These are phyloP conservation scores for Leccinellum albellum DNA, from an alignment of 768 basidiomycete genomes.

Conservation along the genomic window DNA sequence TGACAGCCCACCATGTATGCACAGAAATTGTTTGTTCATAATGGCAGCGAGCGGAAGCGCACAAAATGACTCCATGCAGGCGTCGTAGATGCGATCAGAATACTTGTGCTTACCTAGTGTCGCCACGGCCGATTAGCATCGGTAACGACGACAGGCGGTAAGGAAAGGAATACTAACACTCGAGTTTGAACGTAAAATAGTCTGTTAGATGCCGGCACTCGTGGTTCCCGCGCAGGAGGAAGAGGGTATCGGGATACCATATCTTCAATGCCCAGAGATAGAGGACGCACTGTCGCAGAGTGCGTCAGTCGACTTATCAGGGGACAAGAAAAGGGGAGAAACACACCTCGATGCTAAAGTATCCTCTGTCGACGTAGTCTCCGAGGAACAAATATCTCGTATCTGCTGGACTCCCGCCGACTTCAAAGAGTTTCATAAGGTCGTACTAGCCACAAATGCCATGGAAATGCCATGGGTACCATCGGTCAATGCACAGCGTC, in stretches of 20 bases:
- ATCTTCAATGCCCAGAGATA: conserved; percentile 99
- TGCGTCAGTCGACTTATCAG: background rate
- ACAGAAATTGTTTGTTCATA: conserved; percentile 99
- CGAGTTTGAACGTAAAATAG: conserved; percentile 98
- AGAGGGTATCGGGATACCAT: conserved; percentile 97
- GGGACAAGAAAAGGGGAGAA: background rate
- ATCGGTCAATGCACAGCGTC: conserved; percentile 16
- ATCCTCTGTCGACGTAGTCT: conserved; percentile 91
- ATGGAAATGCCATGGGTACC: conserved; percentile 2
- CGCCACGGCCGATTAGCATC: background rate
- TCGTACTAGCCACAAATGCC: conserved; percentile 57
- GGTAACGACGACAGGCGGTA: too few species aligned
- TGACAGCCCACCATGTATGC: conserved; percentile 95
- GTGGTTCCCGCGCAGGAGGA: conserved; percentile 96
- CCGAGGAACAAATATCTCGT: conserved; percentile 91
- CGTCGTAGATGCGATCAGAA: conserved; percentile 93
- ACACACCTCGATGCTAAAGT: conserved; percentile 86
- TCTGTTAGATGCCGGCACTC: conserved; percentile 98
- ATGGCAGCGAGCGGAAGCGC: conserved; percentile 90
- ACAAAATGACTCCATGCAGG: conserved; percentile 98
- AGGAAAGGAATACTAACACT: conserved; percentile 58
- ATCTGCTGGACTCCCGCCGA: conserved; percentile 91
- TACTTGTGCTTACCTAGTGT: conserved; percentile 94
- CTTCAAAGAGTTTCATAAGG: conserved; percentile 93
- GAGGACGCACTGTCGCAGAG: conserved; percentile 71